These are phyloP conservation scores for Hawksworthiomyces lignivorus DNA, from an alignment of 2,329 filamentous ascomycete species.

Conservation along the genomic window DNA sequence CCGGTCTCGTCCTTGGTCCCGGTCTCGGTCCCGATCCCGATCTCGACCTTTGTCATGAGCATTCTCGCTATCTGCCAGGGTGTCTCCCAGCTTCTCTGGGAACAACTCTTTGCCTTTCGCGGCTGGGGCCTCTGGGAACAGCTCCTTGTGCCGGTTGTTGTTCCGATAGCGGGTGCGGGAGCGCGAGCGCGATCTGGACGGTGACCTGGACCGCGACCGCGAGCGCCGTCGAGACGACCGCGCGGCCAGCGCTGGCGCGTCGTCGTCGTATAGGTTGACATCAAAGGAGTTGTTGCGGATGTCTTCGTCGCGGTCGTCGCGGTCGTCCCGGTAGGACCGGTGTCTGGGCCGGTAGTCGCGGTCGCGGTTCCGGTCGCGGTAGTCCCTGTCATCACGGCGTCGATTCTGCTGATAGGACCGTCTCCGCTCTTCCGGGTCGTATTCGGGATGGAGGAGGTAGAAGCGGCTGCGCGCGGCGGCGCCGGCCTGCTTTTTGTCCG, in stretches of 20 bases:
- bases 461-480: slow-evolving; percentile 79
- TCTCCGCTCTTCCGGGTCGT: slow-evolving; percentile 69
- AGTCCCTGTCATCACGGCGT: slow-evolving; percentile 55
- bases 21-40: slow-evolving; percentile 27
- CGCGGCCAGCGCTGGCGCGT: slow-evolving; percentile 30
- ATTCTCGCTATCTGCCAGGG: background rate
- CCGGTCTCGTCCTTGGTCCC: slow-evolving; percentile 19
- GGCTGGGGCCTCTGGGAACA: slow-evolving; percentile 49
- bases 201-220: slow-evolving; percentile 9
- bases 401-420: slow-evolving; percentile 40
- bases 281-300: slow-evolving; percentile 52
- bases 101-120: slow-evolving; percentile 16
- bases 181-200: slow-evolving; percentile 14
- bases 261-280: slow-evolving; percentile 57
- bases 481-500: slow-evolving; percentile 72
- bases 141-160: slow-evolving; percentile 49
- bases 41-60: background rate
- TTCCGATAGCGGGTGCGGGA: slow-evolving; percentile 14
- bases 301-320: slow-evolving; percentile 35
- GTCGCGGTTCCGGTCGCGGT: slow-evolving; percentile 34
- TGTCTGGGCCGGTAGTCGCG: slow-evolving; percentile 21
- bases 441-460: slow-evolving; percentile 85
- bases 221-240: slow-evolving; percentile 19
- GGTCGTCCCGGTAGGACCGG: slow-evolving; percentile 16
- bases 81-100: slow-evolving; percentile 4